Evolutionary conservation across 2,329 filamentous ascomycete genomes (phyloP), one percentile per base, ranked within the genome.

Genomic region (Aureobasidium sp.): DNA sequence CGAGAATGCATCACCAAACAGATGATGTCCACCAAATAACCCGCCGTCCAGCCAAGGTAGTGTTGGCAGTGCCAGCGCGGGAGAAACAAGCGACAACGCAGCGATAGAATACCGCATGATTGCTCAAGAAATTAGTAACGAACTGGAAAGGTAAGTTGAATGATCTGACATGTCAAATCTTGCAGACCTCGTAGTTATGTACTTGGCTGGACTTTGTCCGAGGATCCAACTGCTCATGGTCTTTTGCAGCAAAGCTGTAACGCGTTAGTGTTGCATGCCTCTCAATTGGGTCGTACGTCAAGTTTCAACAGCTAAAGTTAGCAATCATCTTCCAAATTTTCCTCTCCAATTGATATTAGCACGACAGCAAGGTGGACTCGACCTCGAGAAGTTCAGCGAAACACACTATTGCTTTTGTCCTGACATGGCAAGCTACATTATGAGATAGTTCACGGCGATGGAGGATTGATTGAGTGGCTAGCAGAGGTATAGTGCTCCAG

Each of bases 191-290:
- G 5, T 8, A 29, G 17, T 57, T 57, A 57, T 57, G 53, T 57
- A 57, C 53, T 57, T 44, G 29, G 17, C 27, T 57, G 29, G 4
- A 11, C 17, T 57, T 44, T 44, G 34, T 34, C 53, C 53, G 53
- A 57, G n/a, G 39, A 57, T 25, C 7, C 39, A 22, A 14, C 39
- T 45, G 17, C 5, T 17, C 37, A 25, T 34, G 14, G n/a, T 34
- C 8, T 5, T 29, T 36, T 34, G 47, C 22, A 45, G 34, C 27
- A 42, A 48, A 48, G 25, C 42, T 37, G 55, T 59, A 48, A 59
- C 55, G 55, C 55, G 48, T 59, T 39, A 59, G 55, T 59, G 55
- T 59, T 59, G 55, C 55, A 59, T 59, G 34, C 42, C 39, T 17
- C 52, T 25, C 27, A 22, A n/a, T 17, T 48, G 31, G 15, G 31